Evolutionary conservation across 768 basidiomycete species (phyloP).

Genomic region (Boletus rubropictus): DNA sequence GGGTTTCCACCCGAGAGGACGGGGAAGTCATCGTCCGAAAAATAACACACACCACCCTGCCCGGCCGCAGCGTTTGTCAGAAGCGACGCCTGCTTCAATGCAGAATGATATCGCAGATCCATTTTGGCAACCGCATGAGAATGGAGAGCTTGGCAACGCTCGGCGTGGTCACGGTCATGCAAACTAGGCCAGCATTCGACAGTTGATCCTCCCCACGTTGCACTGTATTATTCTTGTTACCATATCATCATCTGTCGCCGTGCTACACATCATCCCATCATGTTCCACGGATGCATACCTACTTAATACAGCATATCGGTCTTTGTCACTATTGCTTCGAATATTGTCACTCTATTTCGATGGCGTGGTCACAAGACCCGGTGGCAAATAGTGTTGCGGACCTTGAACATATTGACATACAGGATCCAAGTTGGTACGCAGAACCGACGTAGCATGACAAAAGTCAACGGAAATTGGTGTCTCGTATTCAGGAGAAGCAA

Average conservation of each 20-base stretch:
- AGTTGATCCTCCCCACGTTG: constrained; percentile 15
- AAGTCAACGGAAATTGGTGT: constrained; percentile 10
- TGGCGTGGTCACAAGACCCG: too few relatives aligned
- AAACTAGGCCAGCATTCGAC: constrained; percentile 14
- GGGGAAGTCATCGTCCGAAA: constrained; percentile 11
- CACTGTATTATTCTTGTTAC: constrained; percentile 16
- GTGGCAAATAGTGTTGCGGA: neutral
- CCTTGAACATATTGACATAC: constrained; percentile 5
- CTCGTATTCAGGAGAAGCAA: neutral
- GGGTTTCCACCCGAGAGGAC: constrained; percentile 6
- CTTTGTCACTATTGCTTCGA: constrained; percentile 12
- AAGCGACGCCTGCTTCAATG: constrained; percentile 4
- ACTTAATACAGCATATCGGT: constrained; percentile 14
- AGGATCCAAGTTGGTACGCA: neutral
- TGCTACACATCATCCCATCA: constrained; percentile 18
- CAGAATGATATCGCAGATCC: constrained; percentile 9
- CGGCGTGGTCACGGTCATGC: constrained; percentile 35
- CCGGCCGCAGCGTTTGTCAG: neutral
- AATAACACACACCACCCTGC: neutral
- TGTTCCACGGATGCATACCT: constrained; percentile 20
- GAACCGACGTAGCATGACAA: neutral
- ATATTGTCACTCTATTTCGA: too few relatives aligned
- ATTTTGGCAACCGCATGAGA: constrained; percentile 8
- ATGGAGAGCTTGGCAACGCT: constrained; percentile 34
- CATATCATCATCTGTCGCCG: constrained; percentile 14